phyloP scores from a whole-genome alignment of 331 rosid genomes.

The Rosa hybrid region DNA sequence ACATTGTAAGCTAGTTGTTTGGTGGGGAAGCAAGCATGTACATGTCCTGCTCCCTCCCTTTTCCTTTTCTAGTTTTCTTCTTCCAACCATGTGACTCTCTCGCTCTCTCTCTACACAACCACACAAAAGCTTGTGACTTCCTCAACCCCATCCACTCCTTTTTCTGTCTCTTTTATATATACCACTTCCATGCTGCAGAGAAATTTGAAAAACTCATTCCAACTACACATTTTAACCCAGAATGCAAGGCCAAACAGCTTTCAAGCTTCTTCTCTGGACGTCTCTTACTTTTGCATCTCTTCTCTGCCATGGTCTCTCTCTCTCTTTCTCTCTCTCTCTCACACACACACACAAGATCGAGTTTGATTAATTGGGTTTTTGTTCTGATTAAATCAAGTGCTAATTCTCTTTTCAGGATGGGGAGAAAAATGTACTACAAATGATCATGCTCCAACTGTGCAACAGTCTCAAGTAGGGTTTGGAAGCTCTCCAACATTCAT shows the following conservation, averaged over 20 bases:
- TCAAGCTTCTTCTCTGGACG: constrained; percentile 8
- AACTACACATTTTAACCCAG: neutral
- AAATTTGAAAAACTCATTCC: neutral
- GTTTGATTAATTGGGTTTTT: neutral
- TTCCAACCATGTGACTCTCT: constrained; percentile 17
- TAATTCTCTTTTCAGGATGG: constrained; percentile 15
- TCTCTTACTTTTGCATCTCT: constrained; percentile 13
- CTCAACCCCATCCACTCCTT: neutral
- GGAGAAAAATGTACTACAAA: constrained; percentile 22
- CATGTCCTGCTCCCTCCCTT: neutral
- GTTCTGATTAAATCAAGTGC: neutral
- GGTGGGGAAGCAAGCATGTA: neutral
- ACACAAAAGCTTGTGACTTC: neutral
- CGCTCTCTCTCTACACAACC: neutral
- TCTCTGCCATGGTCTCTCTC: constrained; percentile 2
- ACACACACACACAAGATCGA: too few relatives aligned
- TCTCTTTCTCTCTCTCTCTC: constrained; percentile 1
- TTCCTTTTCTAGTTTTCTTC: neutral
- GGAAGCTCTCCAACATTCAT: constrained; percentile 30
- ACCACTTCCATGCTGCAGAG: neutral
- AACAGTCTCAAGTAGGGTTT: constrained; percentile 33
- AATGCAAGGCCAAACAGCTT: constrained; percentile 15
- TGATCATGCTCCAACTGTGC: constrained; percentile 30
- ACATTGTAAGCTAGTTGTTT: neutral
- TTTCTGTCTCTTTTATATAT: neutral